Evolutionary conservation across 768 basidiomycete genomes (phyloP), one percentile per base, ranked within the genome.

Genomic region (Pluteus cervinus): DNA sequence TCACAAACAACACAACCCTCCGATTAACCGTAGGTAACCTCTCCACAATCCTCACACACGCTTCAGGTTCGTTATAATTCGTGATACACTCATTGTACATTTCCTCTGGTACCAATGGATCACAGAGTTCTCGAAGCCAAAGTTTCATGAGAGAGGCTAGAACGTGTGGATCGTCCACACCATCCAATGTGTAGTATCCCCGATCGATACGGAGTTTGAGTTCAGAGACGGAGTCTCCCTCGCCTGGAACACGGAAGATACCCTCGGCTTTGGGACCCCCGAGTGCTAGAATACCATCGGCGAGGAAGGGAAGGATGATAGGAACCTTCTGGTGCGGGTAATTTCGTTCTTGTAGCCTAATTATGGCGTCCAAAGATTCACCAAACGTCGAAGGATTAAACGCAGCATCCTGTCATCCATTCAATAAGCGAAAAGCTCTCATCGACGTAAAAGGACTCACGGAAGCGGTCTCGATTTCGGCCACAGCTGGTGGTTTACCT

Each of bases 381-480:
- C 91, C 90, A 51, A 96, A 97, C 1, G 86, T 91, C 1, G 89
- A 92, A 0, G 92, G 90, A 46, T 92, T 86, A 64, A 96, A 97
- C 6, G 93, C 91, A 18, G 91, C 90, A 49, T 92, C 89, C 77
- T 87, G 50, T 6, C 36, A 21, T 7, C 40, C 21, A 24, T n/a
- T n/a, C n/a, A 39, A 51, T 36, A 46, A 43, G 36, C 35, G 11
- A 29, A 34, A 23, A n/a, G 30, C 38, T 25, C 34, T 40, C 7
- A 33, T 31, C 22, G 20, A 11, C 21, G 41, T 15, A 29, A 29
- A 36, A 9, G 24, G 7, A 63, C 76, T 48, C 45, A 84, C 85
- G 40, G 86, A 84, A 15, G 92, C 92, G 2, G 84, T 88, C 63
- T 94, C 91, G 40, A 97, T 94, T 61, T 97, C 93, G 7, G 81